Conservation (phyloP, 495 filamentous ascomycete genomes). For the Aspergillus incahuasiensis region DNA sequence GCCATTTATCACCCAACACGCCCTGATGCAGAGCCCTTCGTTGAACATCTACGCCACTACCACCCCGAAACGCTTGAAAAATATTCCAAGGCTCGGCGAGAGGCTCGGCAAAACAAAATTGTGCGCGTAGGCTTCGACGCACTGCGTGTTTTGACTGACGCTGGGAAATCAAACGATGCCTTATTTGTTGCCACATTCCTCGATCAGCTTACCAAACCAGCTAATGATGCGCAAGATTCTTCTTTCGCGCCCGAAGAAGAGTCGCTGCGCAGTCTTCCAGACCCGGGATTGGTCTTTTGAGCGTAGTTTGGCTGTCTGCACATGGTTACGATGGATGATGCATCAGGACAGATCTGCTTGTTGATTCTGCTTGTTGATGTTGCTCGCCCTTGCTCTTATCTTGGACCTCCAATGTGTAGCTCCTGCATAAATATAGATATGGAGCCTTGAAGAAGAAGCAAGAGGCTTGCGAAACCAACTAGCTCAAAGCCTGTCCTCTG, state of each 20-base stretch:
- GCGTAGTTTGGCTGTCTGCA: neutral
- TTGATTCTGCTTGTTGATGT: no score
- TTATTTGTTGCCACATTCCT: constrained; percentile 29
- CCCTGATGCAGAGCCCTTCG: constrained; percentile 29
- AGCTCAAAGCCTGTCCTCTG: no score
- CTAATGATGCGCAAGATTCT: constrained; percentile 6
- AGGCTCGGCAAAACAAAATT: constrained; percentile 22
- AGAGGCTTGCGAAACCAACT: neutral
- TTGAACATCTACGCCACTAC: constrained; percentile 24
- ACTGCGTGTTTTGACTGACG: constrained; percentile 33
- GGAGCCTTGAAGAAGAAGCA: neutral
- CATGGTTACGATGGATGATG: neutral
- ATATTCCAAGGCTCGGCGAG: constrained; percentile 18
- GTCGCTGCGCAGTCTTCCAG: constrained; percentile 25
- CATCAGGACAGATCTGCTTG: neutral
- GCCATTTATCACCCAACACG: constrained; percentile 33
- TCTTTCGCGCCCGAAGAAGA: constrained; percentile 20
- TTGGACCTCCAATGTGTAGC: neutral
- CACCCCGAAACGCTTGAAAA: no score
- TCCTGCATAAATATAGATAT: neutral
- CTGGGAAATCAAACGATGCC: constrained; percentile 25
- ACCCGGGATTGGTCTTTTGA: constrained; percentile 28
- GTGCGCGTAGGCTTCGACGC: constrained; percentile 31
- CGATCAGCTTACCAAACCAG: constrained; percentile 27
- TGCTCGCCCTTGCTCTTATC: neutral